A percentile compares a stretch with the other conserved stretches of the same genome.
These are phyloP conservation scores for Cladosporium cucumerinum DNA, from an alignment of 2,329 filamentous ascomycete species.

Conservation along the genomic window DNA sequence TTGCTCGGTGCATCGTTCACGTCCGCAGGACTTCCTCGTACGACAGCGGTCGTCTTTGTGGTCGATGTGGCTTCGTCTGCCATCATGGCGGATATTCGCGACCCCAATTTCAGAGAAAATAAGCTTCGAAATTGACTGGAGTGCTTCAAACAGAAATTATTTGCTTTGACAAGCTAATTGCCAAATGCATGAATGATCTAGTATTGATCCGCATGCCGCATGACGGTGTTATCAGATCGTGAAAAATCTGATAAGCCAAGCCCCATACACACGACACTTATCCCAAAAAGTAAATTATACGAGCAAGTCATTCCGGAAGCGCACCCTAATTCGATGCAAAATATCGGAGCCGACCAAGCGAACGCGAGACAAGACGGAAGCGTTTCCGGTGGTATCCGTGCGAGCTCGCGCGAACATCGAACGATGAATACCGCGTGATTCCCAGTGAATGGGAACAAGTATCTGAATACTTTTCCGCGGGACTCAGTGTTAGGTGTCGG, in stretches of 20 bases:
- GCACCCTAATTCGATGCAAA: background rate
- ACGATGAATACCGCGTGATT: background rate
- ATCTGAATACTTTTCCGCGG: background rate
- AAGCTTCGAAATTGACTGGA: no score
- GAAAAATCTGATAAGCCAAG: conserved; percentile 9
- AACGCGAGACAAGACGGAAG: background rate
- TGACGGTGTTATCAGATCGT: conserved; percentile 2
- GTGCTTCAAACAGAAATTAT: background rate
- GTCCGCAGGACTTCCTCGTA: background rate
- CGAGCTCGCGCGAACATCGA: background rate
- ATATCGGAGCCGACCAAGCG: background rate
- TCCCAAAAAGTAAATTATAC: background rate
- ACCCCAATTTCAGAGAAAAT: background rate
- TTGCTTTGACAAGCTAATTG: background rate
- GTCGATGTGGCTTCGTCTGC: background rate
- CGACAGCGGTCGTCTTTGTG: background rate
- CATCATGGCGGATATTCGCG: background rate
- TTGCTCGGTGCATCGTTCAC: background rate
- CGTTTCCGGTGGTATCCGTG: background rate
- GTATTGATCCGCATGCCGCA: background rate
- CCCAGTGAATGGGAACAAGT: background rate
- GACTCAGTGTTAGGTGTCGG: background rate
- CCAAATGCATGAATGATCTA: background rate
- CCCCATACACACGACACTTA: background rate
- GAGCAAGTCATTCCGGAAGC: background rate